phyloP scores from a whole-genome alignment of 805 yeast species.

The Wickerhamiella dianesei region DNA sequence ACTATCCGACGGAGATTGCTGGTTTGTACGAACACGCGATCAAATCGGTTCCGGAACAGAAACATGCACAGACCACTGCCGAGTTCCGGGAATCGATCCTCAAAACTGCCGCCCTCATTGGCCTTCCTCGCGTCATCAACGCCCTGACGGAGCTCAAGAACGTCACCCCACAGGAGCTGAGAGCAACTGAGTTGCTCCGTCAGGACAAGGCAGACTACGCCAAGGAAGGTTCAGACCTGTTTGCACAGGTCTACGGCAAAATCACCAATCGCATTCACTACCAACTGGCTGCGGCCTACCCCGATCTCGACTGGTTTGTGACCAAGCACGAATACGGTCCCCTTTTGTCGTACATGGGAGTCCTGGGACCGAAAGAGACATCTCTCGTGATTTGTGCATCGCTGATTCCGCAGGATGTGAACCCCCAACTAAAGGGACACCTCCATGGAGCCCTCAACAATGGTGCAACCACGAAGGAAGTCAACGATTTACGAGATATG shows the following conservation, averaged over 20 bases:
- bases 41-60: constrained; percentile 14
- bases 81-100: constrained; percentile 64
- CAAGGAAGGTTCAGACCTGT: constrained; percentile 47
- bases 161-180: constrained; percentile 44
- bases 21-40: constrained; percentile 57
- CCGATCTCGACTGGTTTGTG: constrained; percentile 69
- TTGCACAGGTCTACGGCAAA: constrained; percentile 66
- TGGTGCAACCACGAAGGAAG: constrained; percentile 55
- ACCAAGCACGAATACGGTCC: constrained; percentile 66
- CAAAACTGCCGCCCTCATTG: constrained; percentile 66
- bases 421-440: constrained; percentile 86
- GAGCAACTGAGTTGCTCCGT: constrained; percentile 24
- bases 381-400: constrained; percentile 65
- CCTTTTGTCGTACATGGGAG: constrained; percentile 50
- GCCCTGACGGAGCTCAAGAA: constrained; percentile 50
- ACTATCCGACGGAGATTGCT: constrained; percentile 71
- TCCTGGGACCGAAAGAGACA: constrained; percentile 55
- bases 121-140: constrained; percentile 77
- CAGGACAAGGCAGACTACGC: constrained; percentile 15
- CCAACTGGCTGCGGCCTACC: constrained; percentile 64
- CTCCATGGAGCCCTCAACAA: constrained; percentile 70
- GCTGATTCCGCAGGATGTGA: constrained; percentile 83
- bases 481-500: constrained; percentile 45
- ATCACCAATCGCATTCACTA: constrained; percentile 51
- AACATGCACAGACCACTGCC: constrained; percentile 29